phyloP scores from a whole-genome alignment of 352 stramenopile genomes.

The Phytophthora nicotianae region DNA sequence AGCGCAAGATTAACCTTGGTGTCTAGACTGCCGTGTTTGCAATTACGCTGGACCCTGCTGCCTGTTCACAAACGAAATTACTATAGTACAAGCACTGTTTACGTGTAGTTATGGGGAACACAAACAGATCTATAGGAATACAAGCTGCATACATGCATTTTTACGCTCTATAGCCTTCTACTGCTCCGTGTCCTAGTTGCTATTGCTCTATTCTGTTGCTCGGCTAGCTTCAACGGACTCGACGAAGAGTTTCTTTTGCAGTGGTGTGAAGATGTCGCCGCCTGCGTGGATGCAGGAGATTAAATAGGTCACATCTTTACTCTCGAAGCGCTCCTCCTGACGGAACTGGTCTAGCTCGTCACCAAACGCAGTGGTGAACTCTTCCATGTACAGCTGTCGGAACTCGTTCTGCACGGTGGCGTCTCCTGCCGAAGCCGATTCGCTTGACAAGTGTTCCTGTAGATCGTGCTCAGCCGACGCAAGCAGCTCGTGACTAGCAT shows the following conservation, averaged over 20 bases:
- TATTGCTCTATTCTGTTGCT: slow-evolving; percentile 14
- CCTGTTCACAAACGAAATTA: slow-evolving; percentile 9
- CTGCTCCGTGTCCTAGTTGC: slow-evolving; percentile 4
- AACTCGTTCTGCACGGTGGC: slow-evolving; percentile 58
- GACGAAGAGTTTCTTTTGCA: slow-evolving; percentile 87
- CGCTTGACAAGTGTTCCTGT: slow-evolving; percentile 22
- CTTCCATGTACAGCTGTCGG: slow-evolving; percentile 82
- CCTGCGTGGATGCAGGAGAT: slow-evolving; percentile 87
- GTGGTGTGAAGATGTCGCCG: slow-evolving; percentile 77
- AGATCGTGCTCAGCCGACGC: slow-evolving; percentile 55
- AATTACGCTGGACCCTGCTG: slow-evolving; percentile 16
- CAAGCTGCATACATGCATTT: slow-evolving; percentile 38
- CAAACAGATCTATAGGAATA: slow-evolving; percentile 27
- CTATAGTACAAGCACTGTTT: slow-evolving; percentile 24
- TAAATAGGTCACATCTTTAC: slow-evolving; percentile 89
- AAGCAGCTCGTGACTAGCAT: slow-evolving; percentile 61
- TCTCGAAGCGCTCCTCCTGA: slow-evolving; percentile 87
- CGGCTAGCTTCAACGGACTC: slow-evolving; percentile 47
- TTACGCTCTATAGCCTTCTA: slow-evolving; percentile 21
- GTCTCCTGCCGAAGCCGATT: slow-evolving; percentile 13
- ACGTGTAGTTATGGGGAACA: slow-evolving; percentile 25
- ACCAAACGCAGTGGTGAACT: slow-evolving; percentile 84
- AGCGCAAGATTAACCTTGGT: slow-evolving; percentile 35
- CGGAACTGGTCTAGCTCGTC: slow-evolving; percentile 87
- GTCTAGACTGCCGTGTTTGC: slow-evolving; percentile 20